A percentile compares a stretch with the other conserved stretches of the same genome.
Conservation (phyloP, 768 basidiomycete species). For the Pseudohyphozyma bogoriensis region DNA sequence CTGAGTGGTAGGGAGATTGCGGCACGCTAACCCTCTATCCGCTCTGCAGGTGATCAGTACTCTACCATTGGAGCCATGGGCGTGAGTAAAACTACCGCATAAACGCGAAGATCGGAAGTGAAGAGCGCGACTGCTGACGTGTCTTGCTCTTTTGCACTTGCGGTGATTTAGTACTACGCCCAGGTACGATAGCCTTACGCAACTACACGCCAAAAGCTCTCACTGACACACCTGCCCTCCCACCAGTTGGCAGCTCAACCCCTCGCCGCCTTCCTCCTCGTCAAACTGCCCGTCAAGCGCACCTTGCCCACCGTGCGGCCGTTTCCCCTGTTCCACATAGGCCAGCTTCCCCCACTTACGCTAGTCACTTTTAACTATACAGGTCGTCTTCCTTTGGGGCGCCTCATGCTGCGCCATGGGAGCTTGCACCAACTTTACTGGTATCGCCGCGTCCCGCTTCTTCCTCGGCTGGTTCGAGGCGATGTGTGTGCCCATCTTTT, state of each 20-base stretch:
- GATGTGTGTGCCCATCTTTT: slow-evolving; percentile 38
- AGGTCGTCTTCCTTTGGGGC: slow-evolving; percentile 27
- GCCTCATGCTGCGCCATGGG: slow-evolving; percentile 35
- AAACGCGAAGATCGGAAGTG: no score
- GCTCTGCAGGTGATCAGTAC: no score
- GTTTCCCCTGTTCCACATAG: no score
- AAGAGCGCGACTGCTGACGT: no score
- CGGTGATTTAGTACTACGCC: no score
- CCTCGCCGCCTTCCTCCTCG: slow-evolving; percentile 21
- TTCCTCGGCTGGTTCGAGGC: slow-evolving; percentile 38
- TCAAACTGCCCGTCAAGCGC: slow-evolving; percentile 10
- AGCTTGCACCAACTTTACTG: slow-evolving; percentile 26
- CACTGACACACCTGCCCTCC: no score
- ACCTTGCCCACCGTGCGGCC: slow-evolving; percentile 24
- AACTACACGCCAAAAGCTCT: neutral
- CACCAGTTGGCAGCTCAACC: slow-evolving; percentile 10
- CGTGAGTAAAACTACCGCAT: no score
- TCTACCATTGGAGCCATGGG: slow-evolving; percentile 28
- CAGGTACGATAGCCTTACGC: neutral
- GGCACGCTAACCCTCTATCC: no score
- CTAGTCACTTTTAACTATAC: slow-evolving; percentile 24
- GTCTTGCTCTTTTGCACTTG: no score
- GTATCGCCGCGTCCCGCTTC: slow-evolving; percentile 37
- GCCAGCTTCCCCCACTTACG: no score
- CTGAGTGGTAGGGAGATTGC: no score